Evolutionary conservation across 2,329 filamentous ascomycete species (phyloP).

Genomic region (Penicillium sp.): DNA sequence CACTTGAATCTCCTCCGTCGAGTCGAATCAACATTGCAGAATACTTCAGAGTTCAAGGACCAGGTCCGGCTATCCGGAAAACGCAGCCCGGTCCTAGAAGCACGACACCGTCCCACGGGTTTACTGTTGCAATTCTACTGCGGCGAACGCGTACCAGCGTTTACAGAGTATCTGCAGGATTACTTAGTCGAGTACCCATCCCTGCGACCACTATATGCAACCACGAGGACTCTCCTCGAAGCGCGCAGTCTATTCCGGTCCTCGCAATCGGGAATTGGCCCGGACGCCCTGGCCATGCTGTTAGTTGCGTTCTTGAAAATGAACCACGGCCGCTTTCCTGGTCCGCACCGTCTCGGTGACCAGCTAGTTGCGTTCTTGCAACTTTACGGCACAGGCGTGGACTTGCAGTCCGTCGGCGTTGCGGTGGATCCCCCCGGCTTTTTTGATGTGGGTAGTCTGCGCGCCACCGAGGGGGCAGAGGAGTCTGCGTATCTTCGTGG

Average conservation of each 20-base stretch:
- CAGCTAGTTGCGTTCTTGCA: constrained; percentile 53
- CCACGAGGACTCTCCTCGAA: constrained; percentile 54
- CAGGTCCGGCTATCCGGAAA: constrained; percentile 24
- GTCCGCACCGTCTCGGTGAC: constrained; percentile 36
- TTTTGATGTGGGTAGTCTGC: constrained; percentile 36
- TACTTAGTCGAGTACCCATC: constrained; percentile 54
- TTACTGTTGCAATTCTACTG: constrained; percentile 56
- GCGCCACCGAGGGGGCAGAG: constrained; percentile 5
- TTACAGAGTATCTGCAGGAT: constrained; percentile 46
- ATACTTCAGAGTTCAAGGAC: constrained; percentile 21
- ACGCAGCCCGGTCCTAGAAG: constrained; percentile 35
- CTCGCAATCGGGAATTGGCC: constrained; percentile 52
- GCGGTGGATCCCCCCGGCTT: constrained; percentile 51
- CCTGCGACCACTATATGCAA: constrained; percentile 52
- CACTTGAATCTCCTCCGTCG: constrained; percentile 27
- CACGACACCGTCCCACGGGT: constrained; percentile 50
- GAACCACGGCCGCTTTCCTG: constrained; percentile 35
- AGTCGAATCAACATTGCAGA: constrained; percentile 25
- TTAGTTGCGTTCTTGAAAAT: constrained; percentile 56
- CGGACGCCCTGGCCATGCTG: constrained; percentile 60
- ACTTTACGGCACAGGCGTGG: constrained; percentile 50
- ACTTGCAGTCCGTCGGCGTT: constrained; percentile 51
- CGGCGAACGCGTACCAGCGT: constrained; percentile 40
- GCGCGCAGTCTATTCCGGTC: constrained; percentile 53
- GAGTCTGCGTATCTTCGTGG: constrained; percentile 36